Conservation (phyloP, 2,329 filamentous ascomycete genomes). For the Ceratocystis variospora region DNA sequence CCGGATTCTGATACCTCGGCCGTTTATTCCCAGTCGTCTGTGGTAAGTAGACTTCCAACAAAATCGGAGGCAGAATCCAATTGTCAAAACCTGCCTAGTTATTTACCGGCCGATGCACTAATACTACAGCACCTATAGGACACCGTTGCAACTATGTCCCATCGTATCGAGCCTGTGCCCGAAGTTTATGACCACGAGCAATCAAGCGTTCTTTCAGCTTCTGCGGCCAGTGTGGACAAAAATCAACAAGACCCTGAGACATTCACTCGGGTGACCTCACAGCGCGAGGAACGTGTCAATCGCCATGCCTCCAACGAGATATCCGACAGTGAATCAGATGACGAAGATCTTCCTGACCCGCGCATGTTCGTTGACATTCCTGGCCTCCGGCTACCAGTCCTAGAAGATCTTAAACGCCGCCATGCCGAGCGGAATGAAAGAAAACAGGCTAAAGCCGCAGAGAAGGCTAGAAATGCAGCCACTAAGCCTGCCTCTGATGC, state of each 20-base stretch:
- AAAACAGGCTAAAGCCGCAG: not conserved
- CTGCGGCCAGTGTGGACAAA: not conserved
- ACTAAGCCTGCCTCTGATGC: not conserved
- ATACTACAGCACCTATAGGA: too few relatives aligned
- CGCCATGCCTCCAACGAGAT: not conserved
- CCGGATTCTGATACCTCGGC: not conserved
- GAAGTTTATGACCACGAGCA: too few relatives aligned
- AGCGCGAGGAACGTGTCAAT: not conserved
- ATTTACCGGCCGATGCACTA: too few relatives aligned
- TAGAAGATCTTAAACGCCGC: not conserved
- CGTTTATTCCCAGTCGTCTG: not conserved
- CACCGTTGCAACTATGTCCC: too few relatives aligned
- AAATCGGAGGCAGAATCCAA: too few relatives aligned
- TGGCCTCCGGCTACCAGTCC: not conserved
- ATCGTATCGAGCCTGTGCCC: too few relatives aligned
- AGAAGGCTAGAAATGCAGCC: not conserved
- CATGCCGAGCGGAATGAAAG: not conserved
- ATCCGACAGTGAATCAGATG: not conserved
- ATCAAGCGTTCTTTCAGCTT: too few relatives aligned
- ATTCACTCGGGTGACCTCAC: not conserved
- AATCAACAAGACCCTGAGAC: not conserved
- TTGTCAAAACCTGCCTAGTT: too few relatives aligned
- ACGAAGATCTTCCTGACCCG: conserved; percentile 5
- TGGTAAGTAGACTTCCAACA: too few relatives aligned
- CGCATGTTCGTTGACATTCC: conserved; percentile 9